Conservation (phyloP, 2,329 filamentous ascomycete species). For the Pseudogymnoascus sp. region DNA sequence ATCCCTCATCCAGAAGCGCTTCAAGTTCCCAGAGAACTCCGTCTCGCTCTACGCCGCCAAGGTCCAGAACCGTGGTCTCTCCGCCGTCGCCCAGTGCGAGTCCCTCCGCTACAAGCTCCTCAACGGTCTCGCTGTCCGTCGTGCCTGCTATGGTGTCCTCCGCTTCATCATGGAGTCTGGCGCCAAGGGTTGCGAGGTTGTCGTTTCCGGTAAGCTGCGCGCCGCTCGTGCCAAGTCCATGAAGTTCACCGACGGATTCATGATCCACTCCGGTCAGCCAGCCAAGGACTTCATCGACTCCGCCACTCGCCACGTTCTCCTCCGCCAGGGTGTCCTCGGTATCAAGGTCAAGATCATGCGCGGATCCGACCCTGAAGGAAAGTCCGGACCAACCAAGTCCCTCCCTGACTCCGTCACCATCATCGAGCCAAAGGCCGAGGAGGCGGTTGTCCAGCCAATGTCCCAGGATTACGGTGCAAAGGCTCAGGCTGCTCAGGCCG, state of each 20-base stretch:
- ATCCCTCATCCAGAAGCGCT: constrained; percentile 99
- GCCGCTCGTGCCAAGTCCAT: constrained; percentile 99
- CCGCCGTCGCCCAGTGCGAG: constrained; percentile 99
- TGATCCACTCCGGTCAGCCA: constrained; percentile 99
- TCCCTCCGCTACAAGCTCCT: constrained; percentile 99
- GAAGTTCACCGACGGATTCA: constrained; percentile 99
- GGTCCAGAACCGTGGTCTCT: constrained; percentile 99
- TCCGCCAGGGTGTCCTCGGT: constrained; percentile 98
- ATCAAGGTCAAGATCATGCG: constrained; percentile 99
- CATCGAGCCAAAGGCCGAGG: constrained; percentile 99
- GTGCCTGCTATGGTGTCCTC: constrained; percentile 99
- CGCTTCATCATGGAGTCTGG: constrained; percentile 99
- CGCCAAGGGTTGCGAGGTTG: constrained; percentile 99
- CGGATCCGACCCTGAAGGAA: constrained; percentile 98
- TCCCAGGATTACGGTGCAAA: constrained; percentile 99
- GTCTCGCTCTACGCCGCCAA: constrained; percentile 99
- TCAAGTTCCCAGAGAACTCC: constrained; percentile 99
- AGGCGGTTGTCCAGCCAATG: constrained; percentile 86
- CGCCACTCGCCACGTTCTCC: constrained; percentile 97
- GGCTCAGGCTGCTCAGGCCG: constrained; percentile 62
- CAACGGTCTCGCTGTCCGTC: constrained; percentile 96
- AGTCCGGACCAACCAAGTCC: constrained; percentile 93
- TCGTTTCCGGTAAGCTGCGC: constrained; percentile 97
- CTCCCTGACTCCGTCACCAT: constrained; percentile 98
- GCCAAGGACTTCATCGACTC: constrained; percentile 99